These are phyloP conservation scores for Pyricularia grisea DNA, from an alignment of 2,329 filamentous ascomycete species.

Conservation along the genomic window DNA sequence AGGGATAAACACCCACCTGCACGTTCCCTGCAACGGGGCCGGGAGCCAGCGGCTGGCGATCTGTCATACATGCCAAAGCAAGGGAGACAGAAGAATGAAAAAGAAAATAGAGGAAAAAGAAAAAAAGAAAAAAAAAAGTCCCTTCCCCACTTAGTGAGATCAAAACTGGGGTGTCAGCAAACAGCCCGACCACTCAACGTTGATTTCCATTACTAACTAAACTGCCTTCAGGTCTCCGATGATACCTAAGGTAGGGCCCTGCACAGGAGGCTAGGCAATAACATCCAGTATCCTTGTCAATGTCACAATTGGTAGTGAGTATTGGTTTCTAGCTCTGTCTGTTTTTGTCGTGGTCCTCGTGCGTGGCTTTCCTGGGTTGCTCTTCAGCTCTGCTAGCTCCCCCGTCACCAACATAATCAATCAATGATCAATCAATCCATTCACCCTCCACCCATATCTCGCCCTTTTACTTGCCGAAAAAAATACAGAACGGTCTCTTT, in stretches of 20 bases:
- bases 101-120: too few species aligned
- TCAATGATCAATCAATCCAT: too few species aligned
- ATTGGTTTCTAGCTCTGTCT: not conserved
- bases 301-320: not conserved
- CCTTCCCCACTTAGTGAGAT: too few species aligned
- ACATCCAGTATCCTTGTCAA: not conserved
- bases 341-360: not conserved
- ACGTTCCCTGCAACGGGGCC: not conserved
- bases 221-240: not conserved
- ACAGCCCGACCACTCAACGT: too few species aligned
- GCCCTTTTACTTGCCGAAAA: too few species aligned
- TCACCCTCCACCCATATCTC: not conserved
- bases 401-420: not conserved
- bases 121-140: not conserved
- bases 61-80: not conserved
- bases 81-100: too few species aligned
- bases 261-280: not conserved
- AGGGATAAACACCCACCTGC: not conserved
- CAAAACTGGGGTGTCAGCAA: too few species aligned
- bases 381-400: not conserved
- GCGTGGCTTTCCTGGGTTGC: not conserved
- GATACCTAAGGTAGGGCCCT: not conserved
- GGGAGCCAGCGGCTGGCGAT: not conserved
- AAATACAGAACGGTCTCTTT: not conserved
- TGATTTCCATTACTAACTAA: too few species aligned